A percentile compares a stretch with the other conserved stretches of the same genome.
phyloP scores from a whole-genome alignment of 768 basidiomycete genomes.

The Steccherinum ochraceum region DNA sequence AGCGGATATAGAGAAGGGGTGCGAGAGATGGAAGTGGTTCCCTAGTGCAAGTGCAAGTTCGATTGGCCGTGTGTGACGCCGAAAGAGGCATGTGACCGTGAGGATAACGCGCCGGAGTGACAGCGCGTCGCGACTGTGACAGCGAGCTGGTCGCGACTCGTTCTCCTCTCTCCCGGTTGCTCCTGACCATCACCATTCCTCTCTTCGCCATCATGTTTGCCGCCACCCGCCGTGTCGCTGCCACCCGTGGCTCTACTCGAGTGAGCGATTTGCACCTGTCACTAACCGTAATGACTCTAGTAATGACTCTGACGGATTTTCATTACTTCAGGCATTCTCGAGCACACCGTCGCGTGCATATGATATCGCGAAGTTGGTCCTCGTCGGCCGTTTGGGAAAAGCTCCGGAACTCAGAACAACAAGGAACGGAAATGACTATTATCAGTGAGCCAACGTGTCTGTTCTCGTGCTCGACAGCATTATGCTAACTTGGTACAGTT shows the following conservation, averaged over 20 bases:
- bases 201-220: slow-evolving; percentile 40
- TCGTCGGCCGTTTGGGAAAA: slow-evolving; percentile 67
- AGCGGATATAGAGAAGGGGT: no score
- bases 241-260: slow-evolving; percentile 36
- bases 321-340: slow-evolving; percentile 50
- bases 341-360: slow-evolving; percentile 45
- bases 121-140: slow-evolving; percentile 1
- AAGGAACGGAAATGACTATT: slow-evolving; percentile 72
- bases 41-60: no score
- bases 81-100: no score
- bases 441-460: slow-evolving; percentile 45
- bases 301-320: slow-evolving; percentile 40
- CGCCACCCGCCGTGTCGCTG: slow-evolving; percentile 36
- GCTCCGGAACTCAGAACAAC: slow-evolving; percentile 68
- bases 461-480: neutral
- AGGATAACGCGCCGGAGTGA: no score
- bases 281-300: slow-evolving; percentile 37
- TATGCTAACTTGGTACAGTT: slow-evolving; percentile 34
- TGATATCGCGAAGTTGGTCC: slow-evolving; percentile 70
- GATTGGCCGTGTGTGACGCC: no score
- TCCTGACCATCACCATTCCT: slow-evolving; percentile 3
- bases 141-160: neutral
- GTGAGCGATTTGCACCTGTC: no score
- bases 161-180: neutral
- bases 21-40: no score